Percentiles rank a stretch among this genome's conserved stretches.
Conservation (phyloP, 306 rosid species). For the Corylus heterophylla region DNA sequence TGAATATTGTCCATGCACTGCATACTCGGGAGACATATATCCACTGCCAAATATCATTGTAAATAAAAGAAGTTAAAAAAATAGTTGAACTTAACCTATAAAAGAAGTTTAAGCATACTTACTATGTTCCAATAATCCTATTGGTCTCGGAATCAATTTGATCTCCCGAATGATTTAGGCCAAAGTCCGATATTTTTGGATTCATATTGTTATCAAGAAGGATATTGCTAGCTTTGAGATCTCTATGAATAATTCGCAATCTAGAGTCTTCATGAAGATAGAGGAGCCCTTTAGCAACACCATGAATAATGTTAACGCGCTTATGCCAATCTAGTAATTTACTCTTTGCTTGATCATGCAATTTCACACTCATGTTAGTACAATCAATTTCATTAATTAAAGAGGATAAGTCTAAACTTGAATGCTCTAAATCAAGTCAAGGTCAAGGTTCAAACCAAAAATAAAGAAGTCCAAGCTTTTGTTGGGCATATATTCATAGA, state of each 20-base stretch:
- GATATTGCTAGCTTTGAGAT: conserved; percentile 55
- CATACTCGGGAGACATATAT: conserved; percentile 57
- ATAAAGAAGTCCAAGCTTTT: conserved; percentile 43
- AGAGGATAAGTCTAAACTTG: background rate
- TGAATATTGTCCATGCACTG: conserved; percentile 38
- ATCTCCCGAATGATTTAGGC: conserved; percentile 44
- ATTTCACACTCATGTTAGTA: background rate
- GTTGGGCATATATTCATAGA: conserved; percentile 47
- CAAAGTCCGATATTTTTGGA: conserved; percentile 71
- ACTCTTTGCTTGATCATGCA: too few relatives aligned
- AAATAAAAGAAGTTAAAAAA: background rate
- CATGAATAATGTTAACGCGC: conserved; percentile 24
- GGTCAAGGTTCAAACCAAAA: conserved; percentile 35
- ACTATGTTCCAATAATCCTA: conserved; percentile 58
- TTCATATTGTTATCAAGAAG: conserved; percentile 52
- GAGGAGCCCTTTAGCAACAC: conserved; percentile 30
- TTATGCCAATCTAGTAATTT: too few relatives aligned
- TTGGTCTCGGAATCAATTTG: conserved; percentile 41
- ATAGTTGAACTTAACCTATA: background rate
- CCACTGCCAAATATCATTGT: conserved; percentile 34
- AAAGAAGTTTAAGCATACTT: conserved; percentile 3
- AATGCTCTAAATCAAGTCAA: background rate
- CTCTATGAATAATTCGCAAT: conserved; percentile 40
- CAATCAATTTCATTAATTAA: background rate
- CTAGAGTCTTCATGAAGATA: conserved; percentile 37